Evolutionary conservation across 805 yeast species (phyloP).

Genomic region (Monosporozyma unispora): DNA sequence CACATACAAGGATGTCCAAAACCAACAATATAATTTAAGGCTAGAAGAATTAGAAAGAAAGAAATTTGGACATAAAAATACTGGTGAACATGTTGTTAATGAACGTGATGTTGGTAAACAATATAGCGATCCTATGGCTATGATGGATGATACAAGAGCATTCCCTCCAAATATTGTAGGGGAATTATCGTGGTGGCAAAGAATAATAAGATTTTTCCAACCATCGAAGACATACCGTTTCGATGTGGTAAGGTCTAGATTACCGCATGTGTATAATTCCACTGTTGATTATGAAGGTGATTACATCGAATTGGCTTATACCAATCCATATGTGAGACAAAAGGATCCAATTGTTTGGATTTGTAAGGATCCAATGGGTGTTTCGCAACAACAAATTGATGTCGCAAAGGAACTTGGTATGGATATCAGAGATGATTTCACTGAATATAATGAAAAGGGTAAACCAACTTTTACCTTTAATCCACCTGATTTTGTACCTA

Average conservation of each 20-base stretch:
- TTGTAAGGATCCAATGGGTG: conserved; percentile 58
- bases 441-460: conserved; percentile 52
- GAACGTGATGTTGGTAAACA: conserved; percentile 22
- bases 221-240: conserved; percentile 41
- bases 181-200: conserved; percentile 9
- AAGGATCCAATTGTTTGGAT: conserved; percentile 57
- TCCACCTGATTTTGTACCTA: conserved; percentile 57
- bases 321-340: conserved; percentile 24
- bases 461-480: conserved; percentile 45
- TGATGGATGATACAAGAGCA: conserved; percentile 16
- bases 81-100: conserved; percentile 6
- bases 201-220: conserved; percentile 34
- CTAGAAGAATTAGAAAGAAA: conserved; percentile 8
- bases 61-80: background rate
- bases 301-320: conserved; percentile 27
- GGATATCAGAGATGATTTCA: conserved; percentile 47
- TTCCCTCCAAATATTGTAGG: conserved; percentile 20
- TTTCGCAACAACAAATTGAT: conserved; percentile 49
- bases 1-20: conserved; percentile 15
- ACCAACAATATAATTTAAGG: background rate
- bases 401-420: conserved; percentile 46
- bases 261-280: conserved; percentile 31
- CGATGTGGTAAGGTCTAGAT: conserved; percentile 33
- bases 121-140: conserved; percentile 18
- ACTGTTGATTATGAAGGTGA: conserved; percentile 27